Conservation (phyloP, 257 asterid genomes). For the Nicotiana tabacum region DNA sequence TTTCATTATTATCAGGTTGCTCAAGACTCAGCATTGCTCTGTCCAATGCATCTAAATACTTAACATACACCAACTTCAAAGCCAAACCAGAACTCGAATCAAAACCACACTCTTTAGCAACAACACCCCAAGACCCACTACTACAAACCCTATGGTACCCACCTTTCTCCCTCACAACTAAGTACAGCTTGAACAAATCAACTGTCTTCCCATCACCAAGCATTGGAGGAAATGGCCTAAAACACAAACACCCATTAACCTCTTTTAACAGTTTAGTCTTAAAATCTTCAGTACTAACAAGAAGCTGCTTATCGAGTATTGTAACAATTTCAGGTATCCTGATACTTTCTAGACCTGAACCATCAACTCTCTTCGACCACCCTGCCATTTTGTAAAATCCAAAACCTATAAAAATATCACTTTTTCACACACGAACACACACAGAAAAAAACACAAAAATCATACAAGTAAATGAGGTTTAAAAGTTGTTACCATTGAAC, state of each 20-base stretch:
- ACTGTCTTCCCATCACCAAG: constrained; percentile 47
- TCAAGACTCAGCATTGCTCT: constrained; percentile 36
- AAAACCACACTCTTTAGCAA: constrained; percentile 52
- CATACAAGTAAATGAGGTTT: background rate
- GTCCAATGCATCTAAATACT: constrained; percentile 38
- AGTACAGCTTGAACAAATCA: constrained; percentile 48
- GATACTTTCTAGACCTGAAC: constrained; percentile 32
- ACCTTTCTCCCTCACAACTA: constrained; percentile 45
- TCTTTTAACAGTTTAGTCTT: constrained; percentile 19
- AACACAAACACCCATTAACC: constrained; percentile 21
- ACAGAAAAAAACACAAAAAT: constrained; percentile 2
- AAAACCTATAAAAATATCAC: constrained; percentile 41
- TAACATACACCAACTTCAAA: constrained; percentile 49
- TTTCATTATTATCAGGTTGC: background rate
- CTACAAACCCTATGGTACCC: constrained; percentile 30
- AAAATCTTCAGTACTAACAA: constrained; percentile 3
- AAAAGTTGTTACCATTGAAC: background rate
- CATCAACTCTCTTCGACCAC: constrained; percentile 41
- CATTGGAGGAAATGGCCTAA: constrained; percentile 55
- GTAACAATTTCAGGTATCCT: constrained; percentile 9
- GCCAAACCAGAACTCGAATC: constrained; percentile 29
- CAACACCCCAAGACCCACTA: constrained; percentile 30
- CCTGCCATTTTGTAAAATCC: constrained; percentile 58
- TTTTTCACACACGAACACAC: constrained; percentile 7
- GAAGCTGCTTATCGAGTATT: background rate